Conservation (phyloP, 1,284 basidiomycete genomes). For the Entoloma clypeatum region DNA sequence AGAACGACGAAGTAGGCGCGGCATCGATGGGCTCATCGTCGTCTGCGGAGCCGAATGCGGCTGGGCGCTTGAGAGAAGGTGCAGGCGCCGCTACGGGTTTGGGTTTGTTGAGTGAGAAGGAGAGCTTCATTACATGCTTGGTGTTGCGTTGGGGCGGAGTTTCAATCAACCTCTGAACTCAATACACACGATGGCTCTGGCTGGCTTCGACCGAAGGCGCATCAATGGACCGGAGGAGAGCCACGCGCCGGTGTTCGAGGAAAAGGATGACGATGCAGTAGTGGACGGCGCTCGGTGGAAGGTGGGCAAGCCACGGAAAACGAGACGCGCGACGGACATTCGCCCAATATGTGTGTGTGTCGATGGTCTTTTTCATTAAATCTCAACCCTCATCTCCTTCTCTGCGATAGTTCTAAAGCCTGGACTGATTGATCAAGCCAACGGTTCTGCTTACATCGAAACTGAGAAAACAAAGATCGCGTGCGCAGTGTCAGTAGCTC, state of each 20-base stretch:
- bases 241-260: slow-evolving; percentile 58
- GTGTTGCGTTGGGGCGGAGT: slow-evolving; percentile 16
- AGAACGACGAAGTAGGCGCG: slow-evolving; percentile 40
- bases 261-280: slow-evolving; percentile 31
- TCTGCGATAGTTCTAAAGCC: slow-evolving; percentile 75
- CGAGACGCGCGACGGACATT: slow-evolving; percentile 58
- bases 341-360: slow-evolving; percentile 77
- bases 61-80: slow-evolving; percentile 56
- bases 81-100: slow-evolving; percentile 44
- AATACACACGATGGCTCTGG: slow-evolving; percentile 39
- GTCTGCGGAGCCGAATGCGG: slow-evolving; percentile 56
- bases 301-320: slow-evolving; percentile 39
- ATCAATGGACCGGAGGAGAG: slow-evolving; percentile 88
- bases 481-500: slow-evolving; percentile 74
- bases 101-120: slow-evolving; percentile 69
- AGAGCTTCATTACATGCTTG: slow-evolving; percentile 65
- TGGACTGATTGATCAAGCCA: slow-evolving; percentile 88
- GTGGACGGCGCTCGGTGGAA: slow-evolving; percentile 27
- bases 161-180: slow-evolving; percentile 26
- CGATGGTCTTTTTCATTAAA: not conserved
- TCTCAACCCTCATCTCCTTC: slow-evolving; percentile 9
- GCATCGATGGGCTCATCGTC: slow-evolving; percentile 60
- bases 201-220: slow-evolving; percentile 77
- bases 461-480: slow-evolving; percentile 87
- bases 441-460: slow-evolving; percentile 95